Percentiles rank a stretch among this genome's conserved stretches.
phyloP scores from a whole-genome alignment of 129 eudicot genomes.

The Helichrysum umbraculigerum region DNA sequence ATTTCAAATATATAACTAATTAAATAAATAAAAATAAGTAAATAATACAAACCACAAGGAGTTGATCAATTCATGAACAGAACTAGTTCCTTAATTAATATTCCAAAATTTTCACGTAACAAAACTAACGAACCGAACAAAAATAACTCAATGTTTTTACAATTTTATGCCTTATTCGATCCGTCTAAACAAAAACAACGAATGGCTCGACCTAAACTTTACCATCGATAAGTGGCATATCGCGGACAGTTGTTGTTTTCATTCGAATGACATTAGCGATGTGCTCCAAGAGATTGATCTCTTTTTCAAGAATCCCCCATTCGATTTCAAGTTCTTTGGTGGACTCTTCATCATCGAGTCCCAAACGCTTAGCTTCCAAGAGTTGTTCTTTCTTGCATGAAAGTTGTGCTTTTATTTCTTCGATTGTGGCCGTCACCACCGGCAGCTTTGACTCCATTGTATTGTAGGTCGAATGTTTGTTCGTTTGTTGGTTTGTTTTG shows the following conservation, averaged over 20 bases:
- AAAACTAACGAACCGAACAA: too few species aligned
- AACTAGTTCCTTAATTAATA: too few species aligned
- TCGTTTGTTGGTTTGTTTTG: background rate
- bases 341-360: background rate
- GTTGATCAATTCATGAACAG: too few species aligned
- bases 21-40: too few species aligned
- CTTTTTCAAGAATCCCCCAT: background rate
- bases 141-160: too few species aligned
- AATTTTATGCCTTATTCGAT: too few species aligned
- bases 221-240: background rate
- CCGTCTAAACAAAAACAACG: too few species aligned
- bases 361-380: conserved; percentile 18
- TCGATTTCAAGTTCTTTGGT: conserved; percentile 6
- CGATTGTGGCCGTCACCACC: background rate
- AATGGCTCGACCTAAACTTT: background rate
- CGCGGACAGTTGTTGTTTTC: background rate
- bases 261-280: background rate
- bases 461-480: background rate
- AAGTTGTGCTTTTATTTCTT: conserved; percentile 7
- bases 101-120: too few species aligned
- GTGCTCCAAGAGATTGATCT: conserved; percentile 12
- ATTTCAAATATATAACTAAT: too few species aligned
- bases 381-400: conserved; percentile 2
- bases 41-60: too few species aligned
- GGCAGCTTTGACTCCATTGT: conserved; percentile 12